Evolutionary conservation across 768 basidiomycete genomes (phyloP).

Genomic region (Phaffia tasmanica): DNA sequence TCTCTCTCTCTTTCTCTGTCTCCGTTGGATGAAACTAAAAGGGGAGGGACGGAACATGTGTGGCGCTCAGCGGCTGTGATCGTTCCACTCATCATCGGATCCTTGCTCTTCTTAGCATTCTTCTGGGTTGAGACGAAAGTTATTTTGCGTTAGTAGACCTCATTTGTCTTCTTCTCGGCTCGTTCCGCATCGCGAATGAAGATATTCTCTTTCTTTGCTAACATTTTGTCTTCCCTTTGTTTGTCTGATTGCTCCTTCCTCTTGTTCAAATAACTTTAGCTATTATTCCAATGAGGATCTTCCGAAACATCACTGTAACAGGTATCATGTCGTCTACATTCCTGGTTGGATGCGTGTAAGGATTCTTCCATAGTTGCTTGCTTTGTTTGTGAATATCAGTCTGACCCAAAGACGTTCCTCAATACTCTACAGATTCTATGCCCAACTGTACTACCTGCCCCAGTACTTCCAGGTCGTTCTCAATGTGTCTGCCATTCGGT

Average conservation of each 20-base stretch:
- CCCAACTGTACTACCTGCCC: constrained; percentile 44
- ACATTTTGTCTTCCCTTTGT: too few relatives aligned
- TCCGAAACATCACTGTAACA: constrained; percentile 53
- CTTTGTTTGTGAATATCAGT: constrained; percentile 27
- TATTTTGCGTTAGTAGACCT: constrained; percentile 35
- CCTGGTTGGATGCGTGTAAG: constrained; percentile 43
- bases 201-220: neutral
- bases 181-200: neutral
- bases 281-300: constrained; percentile 48
- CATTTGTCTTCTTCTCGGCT: neutral
- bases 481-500: constrained; percentile 55
- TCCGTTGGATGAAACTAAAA: neutral
- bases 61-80: constrained; percentile 60
- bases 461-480: constrained; percentile 43
- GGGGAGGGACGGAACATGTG: constrained; percentile 63
- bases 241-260: neutral
- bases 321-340: constrained; percentile 63
- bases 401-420: constrained; percentile 52
- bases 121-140: constrained; percentile 63
- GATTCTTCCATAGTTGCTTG: neutral
- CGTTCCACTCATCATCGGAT: constrained; percentile 49
- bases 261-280: neutral
- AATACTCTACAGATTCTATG: constrained; percentile 36
- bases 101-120: constrained; percentile 50
- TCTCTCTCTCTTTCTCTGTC: neutral